Conservation (phyloP, 257 asterid genomes). For the Knoxia roxburghii region DNA sequence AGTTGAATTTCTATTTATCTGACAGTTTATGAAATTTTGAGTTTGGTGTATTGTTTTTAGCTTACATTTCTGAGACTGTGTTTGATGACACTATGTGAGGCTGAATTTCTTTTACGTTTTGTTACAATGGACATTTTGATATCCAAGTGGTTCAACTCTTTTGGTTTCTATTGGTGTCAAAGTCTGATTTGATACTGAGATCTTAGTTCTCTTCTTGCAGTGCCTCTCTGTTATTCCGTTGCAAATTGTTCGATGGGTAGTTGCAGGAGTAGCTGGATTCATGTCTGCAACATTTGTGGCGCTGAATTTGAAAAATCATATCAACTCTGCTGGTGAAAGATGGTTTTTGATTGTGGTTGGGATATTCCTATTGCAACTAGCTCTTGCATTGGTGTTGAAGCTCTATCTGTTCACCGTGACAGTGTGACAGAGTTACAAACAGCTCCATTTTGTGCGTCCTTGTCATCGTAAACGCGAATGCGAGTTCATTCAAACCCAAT, state of each 20-base stretch:
- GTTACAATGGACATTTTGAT: not conserved
- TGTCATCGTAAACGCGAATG: not conserved
- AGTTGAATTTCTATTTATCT: not conserved
- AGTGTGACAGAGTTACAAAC: slow-evolving; percentile 27
- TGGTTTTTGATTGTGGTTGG: slow-evolving; percentile 87
- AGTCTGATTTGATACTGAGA: not conserved
- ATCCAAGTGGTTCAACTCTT: not conserved
- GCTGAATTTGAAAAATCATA: slow-evolving; percentile 81
- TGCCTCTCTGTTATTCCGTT: slow-evolving; percentile 80
- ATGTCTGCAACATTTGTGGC: slow-evolving; percentile 94
- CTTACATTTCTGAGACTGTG: too few species aligned
- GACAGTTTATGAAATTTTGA: not conserved
- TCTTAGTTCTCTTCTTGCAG: slow-evolving; percentile 40
- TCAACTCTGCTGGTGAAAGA: slow-evolving; percentile 90
- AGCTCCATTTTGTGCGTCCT: not conserved
- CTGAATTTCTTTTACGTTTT: not conserved
- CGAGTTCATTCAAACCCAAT: slow-evolving; percentile 12
- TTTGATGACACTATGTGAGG: too few species aligned
- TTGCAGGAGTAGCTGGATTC: slow-evolving; percentile 88
- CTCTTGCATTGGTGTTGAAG: slow-evolving; percentile 80
- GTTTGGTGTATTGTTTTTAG: not conserved
- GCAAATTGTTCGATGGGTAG: slow-evolving; percentile 84
- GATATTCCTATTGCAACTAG: slow-evolving; percentile 91
- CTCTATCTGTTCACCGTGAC: slow-evolving; percentile 74
- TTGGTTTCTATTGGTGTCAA: not conserved